Percentiles rank a stretch among this genome's conserved stretches.
phyloP scores from a whole-genome alignment of 2,329 filamentous ascomycete genomes.

The Cercospora sesami region DNA sequence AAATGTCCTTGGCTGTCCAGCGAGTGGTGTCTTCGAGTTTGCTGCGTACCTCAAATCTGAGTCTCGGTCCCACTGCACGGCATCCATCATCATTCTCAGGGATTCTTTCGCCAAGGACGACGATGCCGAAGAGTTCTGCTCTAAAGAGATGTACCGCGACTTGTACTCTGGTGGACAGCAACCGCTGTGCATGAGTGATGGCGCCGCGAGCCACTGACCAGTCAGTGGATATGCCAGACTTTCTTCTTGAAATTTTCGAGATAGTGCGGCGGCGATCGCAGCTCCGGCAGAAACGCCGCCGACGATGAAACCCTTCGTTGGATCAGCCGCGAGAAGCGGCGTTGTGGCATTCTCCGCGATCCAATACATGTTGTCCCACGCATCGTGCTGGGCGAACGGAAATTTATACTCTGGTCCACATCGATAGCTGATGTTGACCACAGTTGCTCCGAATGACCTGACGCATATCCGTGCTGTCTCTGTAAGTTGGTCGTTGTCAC shows the following conservation, averaged over 20 bases:
- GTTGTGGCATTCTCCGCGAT: constrained; percentile 42
- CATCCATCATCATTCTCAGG: constrained; percentile 19
- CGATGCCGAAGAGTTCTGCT: constrained; percentile 47
- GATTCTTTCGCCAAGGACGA: constrained; percentile 35
- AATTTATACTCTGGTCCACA: constrained; percentile 52
- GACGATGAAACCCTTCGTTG: constrained; percentile 50
- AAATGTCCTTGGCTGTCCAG: constrained; percentile 49
- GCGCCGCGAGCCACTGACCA: constrained; percentile 50
- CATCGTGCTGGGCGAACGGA: constrained; percentile 47
- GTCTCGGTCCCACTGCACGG: constrained; percentile 21
- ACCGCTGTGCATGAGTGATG: constrained; percentile 38
- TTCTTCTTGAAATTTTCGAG: constrained; percentile 46
- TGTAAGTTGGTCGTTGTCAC: constrained; percentile 32
- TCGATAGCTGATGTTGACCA: constrained; percentile 48
- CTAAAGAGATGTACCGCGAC: constrained; percentile 42
- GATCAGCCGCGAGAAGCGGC: constrained; percentile 43
- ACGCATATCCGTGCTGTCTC: constrained; percentile 32
- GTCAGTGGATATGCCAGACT: constrained; percentile 48
- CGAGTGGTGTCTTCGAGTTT: constrained; percentile 37
- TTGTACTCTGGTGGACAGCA: constrained; percentile 45
- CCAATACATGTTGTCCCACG: constrained; percentile 51
- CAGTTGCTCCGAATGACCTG: constrained; percentile 42
- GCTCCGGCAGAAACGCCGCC: constrained; percentile 53
- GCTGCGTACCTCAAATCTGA: constrained; percentile 38
- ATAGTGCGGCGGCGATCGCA: constrained; percentile 43